Evolutionary conservation across 768 basidiomycete genomes (phyloP).

Genomic region (Mycena latifolia): DNA sequence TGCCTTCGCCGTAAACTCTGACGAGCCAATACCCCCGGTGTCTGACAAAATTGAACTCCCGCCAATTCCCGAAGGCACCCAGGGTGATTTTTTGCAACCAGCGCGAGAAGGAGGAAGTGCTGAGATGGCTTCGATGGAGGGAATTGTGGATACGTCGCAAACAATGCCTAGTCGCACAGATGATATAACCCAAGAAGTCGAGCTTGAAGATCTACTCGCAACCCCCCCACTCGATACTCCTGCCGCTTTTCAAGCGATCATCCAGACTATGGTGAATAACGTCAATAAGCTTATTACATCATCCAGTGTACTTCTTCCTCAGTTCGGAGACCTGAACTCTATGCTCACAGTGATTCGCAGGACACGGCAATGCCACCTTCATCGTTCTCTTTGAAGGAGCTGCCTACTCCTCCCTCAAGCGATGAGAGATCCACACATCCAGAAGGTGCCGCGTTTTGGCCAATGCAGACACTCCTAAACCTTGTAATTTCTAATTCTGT

Average conservation of each 20-base stretch:
- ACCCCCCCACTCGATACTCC: background rate
- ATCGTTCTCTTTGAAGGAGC: background rate
- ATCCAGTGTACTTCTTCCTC: background rate
- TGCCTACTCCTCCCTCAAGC: background rate
- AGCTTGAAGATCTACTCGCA: background rate
- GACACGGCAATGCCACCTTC: background rate
- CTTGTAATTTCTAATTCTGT: too few species aligned
- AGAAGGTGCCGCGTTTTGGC: background rate
- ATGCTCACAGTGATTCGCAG: slow-evolving; percentile 5
- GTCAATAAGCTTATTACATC: slow-evolving; percentile 19
- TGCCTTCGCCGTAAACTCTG: background rate
- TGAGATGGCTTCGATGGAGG: background rate
- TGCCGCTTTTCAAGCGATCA: slow-evolving; percentile 10
- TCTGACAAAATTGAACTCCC: background rate
- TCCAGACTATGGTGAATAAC: slow-evolving; percentile 17
- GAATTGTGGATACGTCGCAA: slow-evolving; percentile 6
- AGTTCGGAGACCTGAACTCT: background rate
- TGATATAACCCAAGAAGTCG: background rate
- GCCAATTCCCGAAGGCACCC: background rate
- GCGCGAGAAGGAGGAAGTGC: background rate
- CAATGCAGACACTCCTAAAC: too few species aligned
- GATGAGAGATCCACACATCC: background rate
- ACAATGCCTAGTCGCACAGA: too few species aligned
- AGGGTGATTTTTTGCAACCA: background rate
- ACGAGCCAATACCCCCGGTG: slow-evolving; percentile 8